phyloP scores from a whole-genome alignment of 108 stramenopile species.

The Hondaea fermentalgiana region DNA sequence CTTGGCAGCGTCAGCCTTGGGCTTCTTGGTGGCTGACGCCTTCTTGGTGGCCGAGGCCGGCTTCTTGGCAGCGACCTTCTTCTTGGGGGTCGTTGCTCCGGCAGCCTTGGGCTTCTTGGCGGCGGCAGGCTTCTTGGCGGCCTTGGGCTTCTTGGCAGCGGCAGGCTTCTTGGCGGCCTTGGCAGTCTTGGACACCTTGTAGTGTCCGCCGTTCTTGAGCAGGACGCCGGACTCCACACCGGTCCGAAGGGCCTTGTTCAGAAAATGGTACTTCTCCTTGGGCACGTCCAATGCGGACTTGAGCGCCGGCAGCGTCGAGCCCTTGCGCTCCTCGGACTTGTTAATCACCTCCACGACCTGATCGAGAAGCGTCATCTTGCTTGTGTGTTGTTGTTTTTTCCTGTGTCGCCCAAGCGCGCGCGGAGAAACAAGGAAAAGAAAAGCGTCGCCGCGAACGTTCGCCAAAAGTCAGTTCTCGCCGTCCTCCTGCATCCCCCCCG shows the following conservation, averaged over 20 bases:
- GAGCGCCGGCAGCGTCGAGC: neutral
- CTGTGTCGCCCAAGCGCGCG: no score
- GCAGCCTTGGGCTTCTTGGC: neutral
- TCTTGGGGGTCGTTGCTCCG: neutral
- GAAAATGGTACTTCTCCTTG: neutral
- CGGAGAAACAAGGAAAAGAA: no score
- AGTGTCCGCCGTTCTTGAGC: constrained; percentile 12
- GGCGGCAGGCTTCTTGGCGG: neutral
- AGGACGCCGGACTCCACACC: constrained; percentile 13
- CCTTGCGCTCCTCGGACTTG: neutral
- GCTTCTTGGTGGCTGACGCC: neutral
- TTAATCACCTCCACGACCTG: neutral
- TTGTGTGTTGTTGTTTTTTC: neutral
- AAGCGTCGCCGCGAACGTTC: no score
- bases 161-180: neutral
- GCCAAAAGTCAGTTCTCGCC: no score
- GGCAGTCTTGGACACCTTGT: neutral
- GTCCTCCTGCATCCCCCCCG: no score
- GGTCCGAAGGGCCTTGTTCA: neutral
- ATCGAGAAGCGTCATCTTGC: constrained; percentile 12
- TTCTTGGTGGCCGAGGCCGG: neutral
- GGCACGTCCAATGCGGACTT: neutral
- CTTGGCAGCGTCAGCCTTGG: neutral
- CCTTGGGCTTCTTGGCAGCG: neutral
- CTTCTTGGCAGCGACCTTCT: neutral